These are phyloP conservation scores for Castanea mollissima DNA, from an alignment of 306 rosid genomes.

Conservation along the genomic window DNA sequence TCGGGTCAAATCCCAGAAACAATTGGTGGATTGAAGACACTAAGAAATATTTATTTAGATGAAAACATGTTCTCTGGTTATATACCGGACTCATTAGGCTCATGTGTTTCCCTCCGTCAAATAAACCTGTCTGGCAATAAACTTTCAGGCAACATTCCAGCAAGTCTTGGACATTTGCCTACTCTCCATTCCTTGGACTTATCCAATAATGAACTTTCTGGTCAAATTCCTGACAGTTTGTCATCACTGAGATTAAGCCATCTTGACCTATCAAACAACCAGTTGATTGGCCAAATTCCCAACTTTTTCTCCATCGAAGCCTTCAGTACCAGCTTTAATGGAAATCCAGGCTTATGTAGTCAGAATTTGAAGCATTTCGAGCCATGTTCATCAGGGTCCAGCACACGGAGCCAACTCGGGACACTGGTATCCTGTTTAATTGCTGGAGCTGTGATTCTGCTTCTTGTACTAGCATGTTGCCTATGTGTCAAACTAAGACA, in stretches of 20 bases:
- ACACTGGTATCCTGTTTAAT: constrained; percentile 42
- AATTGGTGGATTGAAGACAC: constrained; percentile 61
- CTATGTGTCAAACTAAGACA: constrained; percentile 44
- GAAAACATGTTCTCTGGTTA: constrained; percentile 59
- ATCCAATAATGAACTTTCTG: constrained; percentile 66
- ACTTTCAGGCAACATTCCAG: constrained; percentile 60
- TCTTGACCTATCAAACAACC: constrained; percentile 73
- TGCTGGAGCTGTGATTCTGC: constrained; percentile 44
- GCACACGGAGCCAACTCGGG: constrained; percentile 23
- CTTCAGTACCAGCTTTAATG: constrained; percentile 54
- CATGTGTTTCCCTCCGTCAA: constrained; percentile 53
- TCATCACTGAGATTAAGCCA: constrained; percentile 63
- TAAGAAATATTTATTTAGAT: constrained; percentile 46
- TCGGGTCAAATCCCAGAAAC: constrained; percentile 58
- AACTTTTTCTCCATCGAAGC: constrained; percentile 53
- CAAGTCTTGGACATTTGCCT: constrained; percentile 57
- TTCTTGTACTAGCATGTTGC: constrained; percentile 36
- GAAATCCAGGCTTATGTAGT: constrained; percentile 83
- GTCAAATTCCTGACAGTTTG: constrained; percentile 59
- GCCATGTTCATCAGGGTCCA: constrained; percentile 44
- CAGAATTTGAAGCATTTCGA: constrained; percentile 36
- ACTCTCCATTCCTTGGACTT: constrained; percentile 72
- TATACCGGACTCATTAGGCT: constrained; percentile 69
- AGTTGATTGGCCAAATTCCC: constrained; percentile 63
- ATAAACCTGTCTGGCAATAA: constrained; percentile 61